Base-by-base conservation (phyloP, 352 stramenopile genomes). In the Globisporangium okanoganense region DNA sequence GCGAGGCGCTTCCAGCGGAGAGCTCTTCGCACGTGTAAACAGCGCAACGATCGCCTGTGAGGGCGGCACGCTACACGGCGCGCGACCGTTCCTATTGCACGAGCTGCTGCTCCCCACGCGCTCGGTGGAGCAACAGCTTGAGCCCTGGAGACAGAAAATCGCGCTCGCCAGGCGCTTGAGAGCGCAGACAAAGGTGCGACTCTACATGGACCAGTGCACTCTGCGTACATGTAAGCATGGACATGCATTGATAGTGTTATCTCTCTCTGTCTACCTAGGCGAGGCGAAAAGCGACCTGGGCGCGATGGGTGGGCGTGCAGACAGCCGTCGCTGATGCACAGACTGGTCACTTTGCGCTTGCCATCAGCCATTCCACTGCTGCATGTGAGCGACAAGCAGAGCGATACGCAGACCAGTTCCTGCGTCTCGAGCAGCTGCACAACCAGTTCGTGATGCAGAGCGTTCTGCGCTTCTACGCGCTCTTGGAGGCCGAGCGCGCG, bases 401-500 rank as follows among this genome's bases (percentile, higher is more conserved):
- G 7, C 48, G 27, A 35, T 86, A 82, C 52, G 10, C 53, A 4
- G 58, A 65, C 3, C 24, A 60, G 20, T 74, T 76, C 16, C 36
- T 70, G 25, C 48, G 29, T 2, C 57, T 86, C 14, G 67, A 69
- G 29, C 58, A 70, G 40, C 29, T 57, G n/a, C 74, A 77, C 49
- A 65, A 63, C 8, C 65, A 75, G 48, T 60, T 80, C 38, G 54
- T 67, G 12, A 69, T 71, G 36, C 66, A 59, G 36, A 53, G 56
- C 29, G 69, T 75, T 5, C n/a, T 87, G 31, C 64, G 70, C 16
- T 58, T 84, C 41, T 83, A 81, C 62, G 72, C 73, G 47, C 49
- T 82, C 24, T 53, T 87, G 41, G 71, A 89, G 47, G 66, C 77
- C 5, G 75, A 89, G 64, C 67, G 72, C 52, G 55, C 52, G 54